Conservation (phyloP, 139 green algal species). For the Zygnema cylindricum region DNA sequence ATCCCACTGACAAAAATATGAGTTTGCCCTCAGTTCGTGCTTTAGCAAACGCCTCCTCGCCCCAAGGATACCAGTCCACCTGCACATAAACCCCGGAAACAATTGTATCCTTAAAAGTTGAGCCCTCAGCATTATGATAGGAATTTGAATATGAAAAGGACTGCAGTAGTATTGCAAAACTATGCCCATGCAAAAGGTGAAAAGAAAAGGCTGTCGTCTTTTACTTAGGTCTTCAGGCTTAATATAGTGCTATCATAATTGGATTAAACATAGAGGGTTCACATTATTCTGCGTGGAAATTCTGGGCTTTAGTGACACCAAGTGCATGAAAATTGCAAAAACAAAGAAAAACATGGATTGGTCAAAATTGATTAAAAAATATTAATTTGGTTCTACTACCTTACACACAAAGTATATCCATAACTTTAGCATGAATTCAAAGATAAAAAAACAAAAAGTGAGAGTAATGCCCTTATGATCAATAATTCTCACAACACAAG, state of each 20-base stretch:
- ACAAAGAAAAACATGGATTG: no score
- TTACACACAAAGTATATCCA: constrained; percentile 15
- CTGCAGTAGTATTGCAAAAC: no score
- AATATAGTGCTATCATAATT: no score
- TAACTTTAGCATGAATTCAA: neutral
- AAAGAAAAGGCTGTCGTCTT: constrained; percentile 6
- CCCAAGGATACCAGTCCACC: constrained; percentile 93
- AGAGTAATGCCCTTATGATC: no score
- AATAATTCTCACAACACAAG: no score
- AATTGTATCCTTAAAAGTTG: neutral
- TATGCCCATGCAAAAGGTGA: constrained; percentile 18
- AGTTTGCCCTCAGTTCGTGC: constrained; percentile 76
- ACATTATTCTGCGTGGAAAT: no score
- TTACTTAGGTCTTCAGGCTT: no score
- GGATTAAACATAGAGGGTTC: no score
- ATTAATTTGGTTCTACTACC: no score
- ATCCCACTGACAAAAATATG: constrained; percentile 81
- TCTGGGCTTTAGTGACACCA: no score
- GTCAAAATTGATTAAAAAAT: no score
- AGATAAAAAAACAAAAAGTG: neutral
- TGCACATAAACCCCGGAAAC: constrained; percentile 41
- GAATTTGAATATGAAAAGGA: neutral
- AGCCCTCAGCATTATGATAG: neutral
- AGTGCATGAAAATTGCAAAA: no score
- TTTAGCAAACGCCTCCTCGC: constrained; percentile 79